A percentile compares a stretch with the other conserved stretches of the same genome.
Evolutionary conservation across 257 asterid species (phyloP).

Genomic region (Solanum peruvianum): DNA sequence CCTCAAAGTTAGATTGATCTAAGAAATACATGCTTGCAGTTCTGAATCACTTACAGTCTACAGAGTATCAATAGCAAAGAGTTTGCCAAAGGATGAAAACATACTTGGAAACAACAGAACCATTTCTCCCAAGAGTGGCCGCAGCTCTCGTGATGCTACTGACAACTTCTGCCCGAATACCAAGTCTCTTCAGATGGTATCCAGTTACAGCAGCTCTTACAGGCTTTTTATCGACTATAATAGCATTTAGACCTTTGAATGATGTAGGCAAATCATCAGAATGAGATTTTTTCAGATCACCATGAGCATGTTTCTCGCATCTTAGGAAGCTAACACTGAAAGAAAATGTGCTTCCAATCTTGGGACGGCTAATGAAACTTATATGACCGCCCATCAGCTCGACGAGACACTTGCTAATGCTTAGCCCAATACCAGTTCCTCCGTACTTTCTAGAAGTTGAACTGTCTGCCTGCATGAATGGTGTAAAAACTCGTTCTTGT

Average conservation of each 20-base stretch:
- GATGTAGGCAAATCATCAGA: constrained; percentile 44
- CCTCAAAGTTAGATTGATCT: neutral
- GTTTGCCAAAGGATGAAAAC: neutral
- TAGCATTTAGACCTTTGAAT: constrained; percentile 57
- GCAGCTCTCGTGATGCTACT: constrained; percentile 37
- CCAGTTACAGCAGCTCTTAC: constrained; percentile 76
- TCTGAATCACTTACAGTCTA: neutral
- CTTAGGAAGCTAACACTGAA: constrained; percentile 48
- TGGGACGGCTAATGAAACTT: constrained; percentile 63
- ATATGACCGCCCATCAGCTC: constrained; percentile 92
- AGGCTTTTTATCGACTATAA: constrained; percentile 61
- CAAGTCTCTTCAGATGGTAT: constrained; percentile 79
- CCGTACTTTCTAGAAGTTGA: constrained; percentile 87
- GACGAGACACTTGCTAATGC: constrained; percentile 85
- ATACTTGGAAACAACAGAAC: constrained; percentile 37
- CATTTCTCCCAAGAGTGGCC: constrained; percentile 24
- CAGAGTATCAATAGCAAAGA: neutral
- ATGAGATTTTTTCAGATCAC: constrained; percentile 29
- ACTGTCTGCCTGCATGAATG: constrained; percentile 98
- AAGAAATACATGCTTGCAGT: neutral
- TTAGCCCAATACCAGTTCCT: constrained; percentile 92
- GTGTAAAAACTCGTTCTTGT: constrained; percentile 69
- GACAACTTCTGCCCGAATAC: constrained; percentile 49
- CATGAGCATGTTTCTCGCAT: constrained; percentile 24
- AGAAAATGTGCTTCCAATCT: constrained; percentile 80